Conservation (phyloP, 2,329 filamentous ascomycete species). For the Ustulina deusta region DNA sequence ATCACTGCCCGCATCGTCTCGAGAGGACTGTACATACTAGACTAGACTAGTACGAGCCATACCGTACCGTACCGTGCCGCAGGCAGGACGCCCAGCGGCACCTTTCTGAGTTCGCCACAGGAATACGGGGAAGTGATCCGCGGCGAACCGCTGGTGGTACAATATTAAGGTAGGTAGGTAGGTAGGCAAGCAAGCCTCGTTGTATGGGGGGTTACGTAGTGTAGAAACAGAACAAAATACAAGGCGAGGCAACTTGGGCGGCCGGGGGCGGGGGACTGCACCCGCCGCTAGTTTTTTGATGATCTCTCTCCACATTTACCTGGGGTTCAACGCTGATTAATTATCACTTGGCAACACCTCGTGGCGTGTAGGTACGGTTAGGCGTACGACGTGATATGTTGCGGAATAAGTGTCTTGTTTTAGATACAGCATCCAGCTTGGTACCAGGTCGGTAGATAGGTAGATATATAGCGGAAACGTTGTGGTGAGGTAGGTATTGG, state of each 20-base stretch:
- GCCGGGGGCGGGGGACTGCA: neutral
- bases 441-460: neutral
- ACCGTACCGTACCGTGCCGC: neutral
- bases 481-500: no score
- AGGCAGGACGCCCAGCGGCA: neutral
- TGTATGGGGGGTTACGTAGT: no score
- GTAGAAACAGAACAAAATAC: neutral
- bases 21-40: no score
- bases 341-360: neutral
- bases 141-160: conserved; percentile 10
- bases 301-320: neutral
- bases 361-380: neutral
- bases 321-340: neutral
- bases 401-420: neutral
- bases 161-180: neutral
- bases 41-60: no score
- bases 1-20: no score
- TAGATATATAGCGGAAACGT: no score
- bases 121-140: conserved; percentile 13
- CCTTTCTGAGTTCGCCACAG: neutral
- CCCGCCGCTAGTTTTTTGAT: neutral
- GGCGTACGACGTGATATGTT: neutral
- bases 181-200: neutral
- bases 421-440: neutral
- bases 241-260: neutral